Base-by-base conservation (phyloP, 192 early-diverging fungal species). In the Entomortierella parvispora region DNA sequence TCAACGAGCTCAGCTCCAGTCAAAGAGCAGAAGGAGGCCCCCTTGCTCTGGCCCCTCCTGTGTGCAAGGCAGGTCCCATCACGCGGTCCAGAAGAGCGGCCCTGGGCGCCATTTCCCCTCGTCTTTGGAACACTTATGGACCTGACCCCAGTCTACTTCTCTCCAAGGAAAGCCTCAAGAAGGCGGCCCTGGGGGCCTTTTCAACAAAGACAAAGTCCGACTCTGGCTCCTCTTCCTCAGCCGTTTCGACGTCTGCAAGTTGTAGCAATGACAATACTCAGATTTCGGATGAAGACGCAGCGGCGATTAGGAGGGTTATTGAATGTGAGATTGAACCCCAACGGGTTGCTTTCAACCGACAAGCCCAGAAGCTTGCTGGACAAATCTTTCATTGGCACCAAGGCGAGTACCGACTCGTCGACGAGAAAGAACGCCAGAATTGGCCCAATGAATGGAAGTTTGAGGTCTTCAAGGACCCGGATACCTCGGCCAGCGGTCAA, bases 391-490 rank as follows among this genome's bases (percentile, higher is more conserved):
- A 74, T 32, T 74, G 71, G 71, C 65, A 66, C n/a, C 56, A 74
- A 26, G 71, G 71, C 33, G 48, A 17, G 25, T 61, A 52, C 22
- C 71, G 65, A 5, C 54, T 74, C 1, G 50, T 74, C 22, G 65
- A 57, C 42, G 71, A 74, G 57, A 22, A 65, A 8, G 71, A 74
- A 48, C 65, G 65, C 28, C 71, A 74, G 49, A 62, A 74, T 32
- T 74, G 71, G 71, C 71, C 71, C 3, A 63, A 63, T 18, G 71
- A 74, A 20, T 74, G 71, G 71, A 74, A 74, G 50, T 74, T 74
- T 74, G 71, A 74, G 45, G 58, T 74, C 1, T 74, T 48, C 18
- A 55, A 74, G 47, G 71, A 74, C 11, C 71, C 64, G 29, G 59
- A 62, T 17, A 62, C 65, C 34, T n/a, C n/a, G n/a, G n/a, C n/a